Conservation (phyloP, 495 filamentous ascomycete species). For the Neurospora sp. region DNA sequence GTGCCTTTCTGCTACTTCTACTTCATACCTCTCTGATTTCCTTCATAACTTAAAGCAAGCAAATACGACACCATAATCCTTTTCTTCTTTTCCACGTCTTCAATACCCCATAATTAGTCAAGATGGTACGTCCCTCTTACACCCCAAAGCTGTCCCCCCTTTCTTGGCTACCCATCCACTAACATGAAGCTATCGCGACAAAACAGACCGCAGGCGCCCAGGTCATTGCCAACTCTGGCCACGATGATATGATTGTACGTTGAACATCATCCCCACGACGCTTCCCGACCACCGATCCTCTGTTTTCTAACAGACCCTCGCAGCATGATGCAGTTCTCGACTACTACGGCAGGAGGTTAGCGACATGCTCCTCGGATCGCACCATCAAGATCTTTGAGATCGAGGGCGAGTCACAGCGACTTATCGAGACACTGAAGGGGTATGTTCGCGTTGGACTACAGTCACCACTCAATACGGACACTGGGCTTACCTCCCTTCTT, state of each 20-base stretch:
- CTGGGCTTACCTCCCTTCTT: conserved; percentile 7
- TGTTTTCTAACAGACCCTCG: background rate
- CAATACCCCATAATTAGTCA: background rate
- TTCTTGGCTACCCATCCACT: background rate
- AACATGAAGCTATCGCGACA: background rate
- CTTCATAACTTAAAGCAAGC: background rate
- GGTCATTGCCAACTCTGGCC: conserved; percentile 40
- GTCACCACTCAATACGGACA: background rate
- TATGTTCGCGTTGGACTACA: conserved; percentile 28
- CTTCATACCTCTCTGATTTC: background rate
- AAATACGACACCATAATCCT: background rate
- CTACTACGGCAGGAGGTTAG: conserved; percentile 93
- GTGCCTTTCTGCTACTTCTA: background rate
- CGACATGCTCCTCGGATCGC: conserved; percentile 94
- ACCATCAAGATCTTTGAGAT: conserved; percentile 99
- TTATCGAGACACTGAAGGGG: conserved; percentile 93
- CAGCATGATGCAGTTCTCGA: conserved; percentile 97
- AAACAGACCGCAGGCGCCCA: conserved; percentile 21
- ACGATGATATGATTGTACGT: conserved; percentile 99
- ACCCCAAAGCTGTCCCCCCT: background rate
- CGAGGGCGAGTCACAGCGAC: conserved; percentile 81
- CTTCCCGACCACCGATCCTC: background rate
- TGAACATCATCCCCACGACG: background rate
- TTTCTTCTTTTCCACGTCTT: background rate
- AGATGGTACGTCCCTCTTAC: background rate